Base-by-base conservation (phyloP, 2,329 filamentous ascomycete genomes). In the Colletotrichum neosansevieriae region DNA sequence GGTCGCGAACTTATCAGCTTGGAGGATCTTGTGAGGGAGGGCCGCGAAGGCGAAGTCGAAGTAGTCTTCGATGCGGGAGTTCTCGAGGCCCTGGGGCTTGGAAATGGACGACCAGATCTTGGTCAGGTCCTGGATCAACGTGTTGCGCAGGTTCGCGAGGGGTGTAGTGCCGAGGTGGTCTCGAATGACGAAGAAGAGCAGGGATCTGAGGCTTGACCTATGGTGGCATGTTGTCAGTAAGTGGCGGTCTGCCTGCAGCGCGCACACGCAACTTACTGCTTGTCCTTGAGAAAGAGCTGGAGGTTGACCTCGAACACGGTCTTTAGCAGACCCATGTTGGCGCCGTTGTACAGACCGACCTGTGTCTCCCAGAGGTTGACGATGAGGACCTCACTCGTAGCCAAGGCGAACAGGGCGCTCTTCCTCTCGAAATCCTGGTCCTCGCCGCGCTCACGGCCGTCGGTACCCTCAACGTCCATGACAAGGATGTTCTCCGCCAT, bases 341-440 rank as follows among this genome's bases (percentile, higher is more conserved):
- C 96, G 65, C 96, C 96, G 82, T 99, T 95, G 78, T 99, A 99
- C 79, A 99, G 81, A 54, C 96, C 96, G 70, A 99, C 96, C 81
- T 99, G 96, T 80, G 98, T 95, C 81, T 99, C 96, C 96, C 96
- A 99, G 73, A 99, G 97, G 78, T 99, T 99, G 80, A 99, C 92
- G 77, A 99, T 97, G 74, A 99, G 86, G 59, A 99, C 95, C 83
- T 99, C 96, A 79, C 95, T 98, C 17, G 96, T 99, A 57, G 96
- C 96, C 75, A 99, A 87, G 58, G 96, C 96, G 81, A 99, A 99
- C 19, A 99, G 87, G 24, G 96, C 96, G 79, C 94, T 98, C 85
- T 99, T 99, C 76, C 96, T 89, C 86, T 99, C 96, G 80, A 99
- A 99, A 78, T 99, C 96, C 80, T 99, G 96, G 78, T 99, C 96